A percentile compares a stretch with the other conserved stretches of the same genome.
Evolutionary conservation across 1,284 basidiomycete species (phyloP).

Genomic region (Trametes pubescens): DNA sequence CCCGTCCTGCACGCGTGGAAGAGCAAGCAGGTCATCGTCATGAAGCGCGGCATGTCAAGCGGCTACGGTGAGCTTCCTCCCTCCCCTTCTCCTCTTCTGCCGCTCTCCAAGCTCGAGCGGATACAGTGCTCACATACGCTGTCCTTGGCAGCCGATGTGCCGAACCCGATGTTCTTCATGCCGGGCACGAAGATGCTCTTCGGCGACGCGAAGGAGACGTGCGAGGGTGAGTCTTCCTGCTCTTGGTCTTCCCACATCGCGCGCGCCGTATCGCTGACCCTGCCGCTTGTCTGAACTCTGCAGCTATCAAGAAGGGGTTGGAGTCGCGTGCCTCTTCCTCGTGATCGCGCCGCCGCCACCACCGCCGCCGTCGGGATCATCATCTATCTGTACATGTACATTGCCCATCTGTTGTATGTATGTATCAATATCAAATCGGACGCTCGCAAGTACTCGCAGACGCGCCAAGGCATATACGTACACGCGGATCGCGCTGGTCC

Average conservation of each 20-base stretch:
- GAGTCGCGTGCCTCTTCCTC: conserved; percentile 30
- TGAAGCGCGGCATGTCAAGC: conserved; percentile 88
- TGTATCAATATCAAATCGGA: conserved; percentile 20
- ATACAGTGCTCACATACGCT: no score
- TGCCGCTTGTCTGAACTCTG: conserved; percentile 1
- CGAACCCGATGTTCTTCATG: conserved; percentile 92
- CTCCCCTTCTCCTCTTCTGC: conserved; percentile 12
- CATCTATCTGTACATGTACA: not conserved
- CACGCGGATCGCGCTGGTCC: no score
- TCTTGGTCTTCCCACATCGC: not conserved
- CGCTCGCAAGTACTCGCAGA: not conserved
- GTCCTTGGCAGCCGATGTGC: conserved; percentile 72
- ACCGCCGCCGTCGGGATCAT: not conserved
- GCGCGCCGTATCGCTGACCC: conserved; percentile 4
- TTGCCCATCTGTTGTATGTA: conserved; percentile 30
- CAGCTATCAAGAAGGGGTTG: conserved; percentile 40
- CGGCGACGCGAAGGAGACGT: conserved; percentile 87
- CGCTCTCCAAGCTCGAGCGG: not conserved
- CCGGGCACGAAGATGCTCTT: conserved; percentile 88
- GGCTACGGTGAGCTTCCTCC: conserved; percentile 68
- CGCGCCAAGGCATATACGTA: not conserved
- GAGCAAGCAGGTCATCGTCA: conserved; percentile 88
- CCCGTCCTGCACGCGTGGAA: conserved; percentile 90
- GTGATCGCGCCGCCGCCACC: conserved; percentile 4
- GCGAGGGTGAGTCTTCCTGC: conserved; percentile 65